These are phyloP conservation scores for Globisporangium polare DNA, from an alignment of 352 stramenopile species.

Conservation along the genomic window DNA sequence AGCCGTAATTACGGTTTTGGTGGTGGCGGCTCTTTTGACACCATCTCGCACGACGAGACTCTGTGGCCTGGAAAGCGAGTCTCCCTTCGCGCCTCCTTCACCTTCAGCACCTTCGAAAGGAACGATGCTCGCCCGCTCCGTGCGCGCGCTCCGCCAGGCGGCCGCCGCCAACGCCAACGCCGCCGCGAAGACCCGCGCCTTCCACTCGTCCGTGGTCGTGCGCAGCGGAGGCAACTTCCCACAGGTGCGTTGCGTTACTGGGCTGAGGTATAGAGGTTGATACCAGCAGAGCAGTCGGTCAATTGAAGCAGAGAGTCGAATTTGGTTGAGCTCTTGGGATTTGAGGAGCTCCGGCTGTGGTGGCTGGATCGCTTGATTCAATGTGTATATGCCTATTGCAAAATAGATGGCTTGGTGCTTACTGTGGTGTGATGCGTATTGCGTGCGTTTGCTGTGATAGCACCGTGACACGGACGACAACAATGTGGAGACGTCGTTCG, in stretches of 20 bases:
- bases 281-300: neutral
- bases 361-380: neutral
- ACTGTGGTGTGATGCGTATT: neutral
- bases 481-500: conserved; percentile 94
- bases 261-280: neutral
- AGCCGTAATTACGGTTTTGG: conserved; percentile 18
- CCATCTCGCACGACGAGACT: neutral
- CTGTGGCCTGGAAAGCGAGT: conserved; percentile 11
- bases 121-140: conserved; percentile 56
- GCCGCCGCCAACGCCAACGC: conserved; percentile 19
- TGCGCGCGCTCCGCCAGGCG: conserved; percentile 33
- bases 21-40: conserved; percentile 13
- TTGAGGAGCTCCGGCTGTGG: neutral
- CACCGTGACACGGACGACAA: conserved; percentile 97
- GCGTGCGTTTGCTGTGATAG: conserved; percentile 31
- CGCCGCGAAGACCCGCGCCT: conserved; percentile 25
- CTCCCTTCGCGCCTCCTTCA: conserved; percentile 6
- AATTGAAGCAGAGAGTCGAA: neutral
- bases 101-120: neutral
- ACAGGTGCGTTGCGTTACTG: conserved; percentile 14
- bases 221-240: conserved; percentile 30
- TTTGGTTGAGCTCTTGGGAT: neutral
- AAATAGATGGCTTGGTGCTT: neutral
- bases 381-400: neutral
- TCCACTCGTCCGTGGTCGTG: conserved; percentile 49